Conservation (phyloP, 306 rosid genomes). For the Dicorynia guianensis region DNA sequence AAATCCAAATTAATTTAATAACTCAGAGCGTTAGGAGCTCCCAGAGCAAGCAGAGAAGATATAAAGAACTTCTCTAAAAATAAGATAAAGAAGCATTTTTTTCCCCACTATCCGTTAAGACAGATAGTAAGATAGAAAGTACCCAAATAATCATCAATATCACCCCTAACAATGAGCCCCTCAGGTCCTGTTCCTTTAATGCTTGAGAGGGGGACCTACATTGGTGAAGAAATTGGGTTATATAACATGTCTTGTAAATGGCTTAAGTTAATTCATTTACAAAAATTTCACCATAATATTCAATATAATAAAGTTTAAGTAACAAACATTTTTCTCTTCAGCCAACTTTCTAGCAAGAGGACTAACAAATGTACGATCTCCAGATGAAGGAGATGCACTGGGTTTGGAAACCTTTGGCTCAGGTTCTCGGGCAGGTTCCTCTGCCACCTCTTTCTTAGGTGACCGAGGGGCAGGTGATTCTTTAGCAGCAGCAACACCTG, state of each 20-base stretch:
- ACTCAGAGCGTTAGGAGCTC: slow-evolving; percentile 14
- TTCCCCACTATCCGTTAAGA: slow-evolving; percentile 19
- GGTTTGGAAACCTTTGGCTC: slow-evolving; percentile 75
- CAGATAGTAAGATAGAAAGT: slow-evolving; percentile 40
- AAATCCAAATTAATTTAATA: slow-evolving; percentile 40
- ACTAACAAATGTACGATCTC: slow-evolving; percentile 87
- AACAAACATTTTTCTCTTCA: slow-evolving; percentile 86
- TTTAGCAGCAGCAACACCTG: slow-evolving; percentile 55
- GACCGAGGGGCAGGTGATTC: slow-evolving; percentile 68
- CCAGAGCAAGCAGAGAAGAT: slow-evolving; percentile 24
- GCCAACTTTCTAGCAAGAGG: slow-evolving; percentile 95
- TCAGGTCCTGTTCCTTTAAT: slow-evolving; percentile 97
- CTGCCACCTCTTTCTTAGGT: slow-evolving; percentile 74
- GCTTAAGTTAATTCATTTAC: slow-evolving; percentile 17
- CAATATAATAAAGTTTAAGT: slow-evolving; percentile 28
- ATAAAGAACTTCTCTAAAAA: slow-evolving; percentile 18
- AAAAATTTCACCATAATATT: slow-evolving; percentile 26
- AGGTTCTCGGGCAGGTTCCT: slow-evolving; percentile 67
- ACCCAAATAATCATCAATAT: slow-evolving; percentile 94
- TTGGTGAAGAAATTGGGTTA: slow-evolving; percentile 27
- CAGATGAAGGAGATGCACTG: slow-evolving; percentile 60
- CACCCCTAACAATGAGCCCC: slow-evolving; percentile 92
- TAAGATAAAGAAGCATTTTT: slow-evolving; percentile 23
- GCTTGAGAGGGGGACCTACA: slow-evolving; percentile 81
- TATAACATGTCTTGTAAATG: slow-evolving; percentile 31